Evolutionary conservation across 1,284 basidiomycete genomes (phyloP), one percentile per base, ranked within the genome.

Genomic region (Sparassis latifolia): DNA sequence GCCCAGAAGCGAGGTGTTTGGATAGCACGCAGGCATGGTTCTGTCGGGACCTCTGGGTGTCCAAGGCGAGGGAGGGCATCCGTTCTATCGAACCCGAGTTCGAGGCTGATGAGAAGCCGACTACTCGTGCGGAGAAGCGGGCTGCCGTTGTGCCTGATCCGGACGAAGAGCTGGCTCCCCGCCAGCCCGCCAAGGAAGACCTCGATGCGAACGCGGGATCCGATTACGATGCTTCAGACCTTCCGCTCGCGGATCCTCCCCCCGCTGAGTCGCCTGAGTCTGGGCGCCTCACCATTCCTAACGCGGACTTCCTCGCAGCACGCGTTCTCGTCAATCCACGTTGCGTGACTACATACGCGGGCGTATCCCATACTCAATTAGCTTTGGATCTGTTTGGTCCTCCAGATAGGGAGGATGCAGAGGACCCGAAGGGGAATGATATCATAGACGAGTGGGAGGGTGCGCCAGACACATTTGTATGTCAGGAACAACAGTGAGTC

Each of bases 21-120:
- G 94, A 97, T 67, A 93, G 89, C 59, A 88, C 83, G 32, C 94
- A 97, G 67, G 91, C 92, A 45, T 96, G 90, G 86, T 97, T 97
- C 74, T 97, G 94, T 63, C 74, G 94, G 45, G 94, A 97, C 66
- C 73, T 97, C 40, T 97, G 94, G 94, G 76, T 92, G 20, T 78
- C 80, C 57, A 87, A 85, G 46, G 94, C 93, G 1, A 73, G 77
- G 30, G 85, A 89, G 49, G 85, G 84, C 31, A 84, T 87, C 65
- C 69, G 69, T 51, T 72, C 71, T 20, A 58, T 74, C 35, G 69
- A 67, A 42, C 50, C 59, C 28, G 61, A 66, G 9, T 47, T 56
- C n/a, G 53, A 55, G 41, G 52, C 42, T 45, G 53, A 27, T 33
- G 39, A 47, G 2, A 51, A 50, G 9, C 48, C 49, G 10, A 45